Evolutionary conservation across 768 basidiomycete genomes (phyloP).

Genomic region (Phlebiopsis flavidoalba): DNA sequence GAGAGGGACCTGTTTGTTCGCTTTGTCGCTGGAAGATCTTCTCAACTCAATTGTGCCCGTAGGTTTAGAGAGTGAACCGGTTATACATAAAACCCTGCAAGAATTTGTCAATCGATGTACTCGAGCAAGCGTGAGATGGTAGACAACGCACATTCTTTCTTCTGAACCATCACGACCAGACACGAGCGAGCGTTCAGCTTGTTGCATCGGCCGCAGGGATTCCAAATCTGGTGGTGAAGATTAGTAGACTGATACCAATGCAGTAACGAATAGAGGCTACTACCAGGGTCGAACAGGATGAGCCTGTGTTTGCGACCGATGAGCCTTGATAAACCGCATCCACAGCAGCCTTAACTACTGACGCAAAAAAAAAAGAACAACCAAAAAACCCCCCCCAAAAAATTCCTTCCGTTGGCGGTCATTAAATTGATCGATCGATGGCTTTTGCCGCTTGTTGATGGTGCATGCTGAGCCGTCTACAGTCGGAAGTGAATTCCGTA

Average conservation of each 20-base stretch:
- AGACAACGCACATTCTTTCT: constrained; percentile 95
- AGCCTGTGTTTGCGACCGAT: constrained; percentile 94
- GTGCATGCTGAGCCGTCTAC: constrained; percentile 96
- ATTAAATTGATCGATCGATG: constrained; percentile 96
- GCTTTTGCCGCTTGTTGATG: constrained; percentile 87
- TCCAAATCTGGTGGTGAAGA: constrained; percentile 84
- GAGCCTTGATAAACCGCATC: constrained; percentile 95
- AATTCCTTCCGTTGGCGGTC: constrained; percentile 90
- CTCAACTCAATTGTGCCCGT: constrained; percentile 97
- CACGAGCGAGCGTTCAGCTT: constrained; percentile 95
- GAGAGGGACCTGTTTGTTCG: constrained; percentile 91
- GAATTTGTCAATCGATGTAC: neutral
- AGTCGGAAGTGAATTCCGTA: constrained; percentile 88
- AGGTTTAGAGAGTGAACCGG: constrained; percentile 95
- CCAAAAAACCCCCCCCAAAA: too few relatives aligned
- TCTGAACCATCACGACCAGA: constrained; percentile 99
- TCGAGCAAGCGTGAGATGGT: neutral
- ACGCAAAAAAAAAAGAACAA: too few relatives aligned
- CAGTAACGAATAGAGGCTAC: constrained; percentile 10
- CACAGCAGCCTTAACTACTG: constrained; percentile 94
- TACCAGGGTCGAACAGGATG: constrained; percentile 94
- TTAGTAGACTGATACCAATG: neutral
- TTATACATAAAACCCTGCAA: constrained; percentile 90
- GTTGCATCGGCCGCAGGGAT: constrained; percentile 97
- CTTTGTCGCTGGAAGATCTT: constrained; percentile 99